Conservation (phyloP, 495 filamentous ascomycete genomes). For the Lasiosphaeria hispida region DNA sequence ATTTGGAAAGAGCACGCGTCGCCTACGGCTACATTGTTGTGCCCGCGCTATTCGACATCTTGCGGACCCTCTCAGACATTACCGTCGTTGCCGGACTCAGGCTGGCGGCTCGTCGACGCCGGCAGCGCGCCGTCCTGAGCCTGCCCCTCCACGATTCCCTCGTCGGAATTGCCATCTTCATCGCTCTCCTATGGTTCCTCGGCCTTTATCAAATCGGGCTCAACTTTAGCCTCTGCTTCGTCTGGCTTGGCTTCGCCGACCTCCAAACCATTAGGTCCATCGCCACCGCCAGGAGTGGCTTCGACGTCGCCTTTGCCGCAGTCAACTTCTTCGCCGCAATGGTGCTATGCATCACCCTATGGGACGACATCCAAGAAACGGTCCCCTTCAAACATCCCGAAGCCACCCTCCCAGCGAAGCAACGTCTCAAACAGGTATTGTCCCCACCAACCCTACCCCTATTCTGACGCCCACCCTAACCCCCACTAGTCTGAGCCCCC, state of each 20-base stretch:
- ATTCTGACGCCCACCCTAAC: no score
- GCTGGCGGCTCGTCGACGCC: no score
- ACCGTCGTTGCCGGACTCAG: no score
- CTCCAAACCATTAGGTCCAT: not conserved
- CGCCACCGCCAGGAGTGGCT: not conserved
- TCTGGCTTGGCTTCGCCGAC: constrained; percentile 2
- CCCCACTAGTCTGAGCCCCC: not conserved
- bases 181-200: not conserved
- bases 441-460: no score
- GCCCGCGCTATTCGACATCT: not conserved
- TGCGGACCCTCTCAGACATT: not conserved
- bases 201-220: not conserved
- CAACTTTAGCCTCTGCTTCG: not conserved
- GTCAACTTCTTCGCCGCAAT: not conserved
- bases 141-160: no score
- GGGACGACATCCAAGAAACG: no score
- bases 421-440: no score
- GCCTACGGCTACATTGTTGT: not conserved
- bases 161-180: not conserved
- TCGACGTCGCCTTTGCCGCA: not conserved
- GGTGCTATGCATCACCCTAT: no score
- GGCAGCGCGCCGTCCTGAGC: no score
- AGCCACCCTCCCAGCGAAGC: no score
- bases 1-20: not conserved
- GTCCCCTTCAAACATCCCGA: no score